These are phyloP conservation scores for Celoporthe dispersa DNA, from an alignment of 2,329 filamentous ascomycete genomes.

Conservation along the genomic window DNA sequence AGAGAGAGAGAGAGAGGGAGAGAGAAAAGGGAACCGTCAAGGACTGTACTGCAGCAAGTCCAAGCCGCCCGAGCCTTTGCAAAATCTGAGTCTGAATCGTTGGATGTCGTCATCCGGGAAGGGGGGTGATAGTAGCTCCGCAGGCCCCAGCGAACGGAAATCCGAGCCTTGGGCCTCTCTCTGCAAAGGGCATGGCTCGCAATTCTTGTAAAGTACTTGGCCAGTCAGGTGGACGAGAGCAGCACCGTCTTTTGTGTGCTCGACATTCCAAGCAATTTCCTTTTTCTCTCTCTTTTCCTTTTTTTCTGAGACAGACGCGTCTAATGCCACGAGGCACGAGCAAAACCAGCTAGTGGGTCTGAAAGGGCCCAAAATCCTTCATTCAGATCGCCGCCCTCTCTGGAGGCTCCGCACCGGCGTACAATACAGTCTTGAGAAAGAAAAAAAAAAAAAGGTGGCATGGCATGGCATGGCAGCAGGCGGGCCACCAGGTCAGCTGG, in stretches of 20 bases:
- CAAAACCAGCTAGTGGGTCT: neutral
- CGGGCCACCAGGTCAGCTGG: neutral
- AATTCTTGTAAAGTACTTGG: neutral
- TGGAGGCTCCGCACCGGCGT: neutral
- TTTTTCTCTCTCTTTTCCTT: neutral
- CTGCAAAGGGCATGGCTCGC: neutral
- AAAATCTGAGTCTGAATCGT: slow-evolving; percentile 1
- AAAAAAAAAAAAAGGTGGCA: neutral
- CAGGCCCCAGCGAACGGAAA: neutral
- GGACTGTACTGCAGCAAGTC: neutral
- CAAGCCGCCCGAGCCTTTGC: slow-evolving; percentile 1
- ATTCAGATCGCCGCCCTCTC: neutral
- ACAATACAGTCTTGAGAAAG: neutral
- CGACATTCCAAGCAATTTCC: too few species aligned
- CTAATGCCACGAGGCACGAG: slow-evolving; percentile 9
- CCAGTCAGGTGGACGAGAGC: neutral
- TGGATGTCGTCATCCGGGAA: slow-evolving; percentile 12
- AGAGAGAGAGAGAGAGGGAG: neutral
- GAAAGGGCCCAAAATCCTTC: neutral
- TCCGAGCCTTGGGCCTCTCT: neutral
- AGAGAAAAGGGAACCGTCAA: neutral
- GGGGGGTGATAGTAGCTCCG: neutral
- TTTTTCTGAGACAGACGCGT: neutral
- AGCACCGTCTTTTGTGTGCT: neutral
- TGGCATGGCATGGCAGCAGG: neutral